A percentile compares a stretch with the other conserved stretches of the same genome.
phyloP scores from a whole-genome alignment of 768 basidiomycete genomes.

The Rhizopogon vinicolor region DNA sequence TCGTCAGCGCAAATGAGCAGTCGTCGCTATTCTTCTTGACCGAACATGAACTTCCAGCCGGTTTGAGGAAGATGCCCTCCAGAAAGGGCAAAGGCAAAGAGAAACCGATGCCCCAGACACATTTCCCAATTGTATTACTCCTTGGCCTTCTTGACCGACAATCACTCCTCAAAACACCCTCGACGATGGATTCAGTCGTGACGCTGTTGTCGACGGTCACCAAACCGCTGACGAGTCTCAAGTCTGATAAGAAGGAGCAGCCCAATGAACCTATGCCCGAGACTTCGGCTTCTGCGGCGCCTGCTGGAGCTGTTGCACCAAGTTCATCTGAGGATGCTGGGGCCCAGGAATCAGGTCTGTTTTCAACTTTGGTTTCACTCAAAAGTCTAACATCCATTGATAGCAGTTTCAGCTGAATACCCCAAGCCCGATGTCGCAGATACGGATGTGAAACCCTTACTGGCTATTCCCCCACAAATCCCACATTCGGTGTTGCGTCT shows the following conservation, averaged over 20 bases:
- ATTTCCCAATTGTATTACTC: conserved; percentile 89
- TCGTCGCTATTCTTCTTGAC: conserved; percentile 93
- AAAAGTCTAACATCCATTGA: neutral
- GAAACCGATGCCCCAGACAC: conserved; percentile 71
- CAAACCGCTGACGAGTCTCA: conserved; percentile 68
- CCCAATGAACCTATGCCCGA: conserved; percentile 15
- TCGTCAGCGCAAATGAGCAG: conserved; percentile 79
- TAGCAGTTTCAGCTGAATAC: conserved; percentile 11
- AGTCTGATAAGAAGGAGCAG: conserved; percentile 39
- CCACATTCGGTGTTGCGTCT: conserved; percentile 81
- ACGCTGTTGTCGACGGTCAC: conserved; percentile 85
- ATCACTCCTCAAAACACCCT: conserved; percentile 77
- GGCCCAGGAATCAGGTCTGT: neutral
- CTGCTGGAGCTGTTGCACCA: conserved; percentile 10
- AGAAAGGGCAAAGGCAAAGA: conserved; percentile 98
- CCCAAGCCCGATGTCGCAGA: conserved; percentile 17
- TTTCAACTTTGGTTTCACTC: neutral
- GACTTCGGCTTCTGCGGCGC: conserved; percentile 9
- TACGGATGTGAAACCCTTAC: conserved; percentile 40
- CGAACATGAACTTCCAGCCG: conserved; percentile 87
- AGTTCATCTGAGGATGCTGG: conserved; percentile 6
- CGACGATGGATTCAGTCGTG: conserved; percentile 92
- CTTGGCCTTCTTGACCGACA: conserved; percentile 86
- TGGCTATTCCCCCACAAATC: conserved; percentile 77
- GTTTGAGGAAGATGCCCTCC: conserved; percentile 58